Base-by-base conservation (phyloP, 306 rosid species). In the Cucurbita maxima region DNA sequence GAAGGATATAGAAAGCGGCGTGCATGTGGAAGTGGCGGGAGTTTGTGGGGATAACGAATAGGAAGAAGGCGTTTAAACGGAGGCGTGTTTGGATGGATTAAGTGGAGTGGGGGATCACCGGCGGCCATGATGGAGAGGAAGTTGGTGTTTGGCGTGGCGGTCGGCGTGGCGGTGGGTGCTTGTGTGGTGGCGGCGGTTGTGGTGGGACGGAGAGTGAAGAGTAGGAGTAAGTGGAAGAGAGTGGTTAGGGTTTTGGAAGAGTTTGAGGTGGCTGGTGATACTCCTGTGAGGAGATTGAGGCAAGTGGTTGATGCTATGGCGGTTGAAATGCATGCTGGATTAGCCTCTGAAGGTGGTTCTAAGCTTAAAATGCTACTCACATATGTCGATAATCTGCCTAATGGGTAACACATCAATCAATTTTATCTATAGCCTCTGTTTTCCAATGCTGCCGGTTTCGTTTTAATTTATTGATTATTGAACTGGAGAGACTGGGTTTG, bases 291-390 rank as follows among this genome's bases (percentile, higher is more conserved):
- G 50, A 88, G 91, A 85, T 50, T 92, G 77, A 88, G 71, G 77
- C 96, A 92, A 52, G 98, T 92, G 75, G 96, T 90, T 48, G 96
- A 90, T 81, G 98, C 98, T 36, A 85, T 92, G 96, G 96, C 96
- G 0, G 98, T 92, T 30, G 98, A 92, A 95, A 92, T 92, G 98
- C 98, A 90, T 85, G 98, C 98, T 38, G 98, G 98, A 41, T 83
- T 92, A 73, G 98, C 98, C 25, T 90, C 98, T 25, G 92, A 90
- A 80, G 96, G 98, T 72, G 98, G 98, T 76, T 92, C 98, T 20
- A 92, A 90, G 86, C 98, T 92, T 86, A 90, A 88, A 90, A 92
- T 92, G 98, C 84, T 92, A 71, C 92, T 92, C 89, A 90, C 96
- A 13, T 92, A 76, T 76, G 96, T 92, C 13, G 98, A 90, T 83